A percentile compares a stretch with the other conserved stretches of the same genome.
These are phyloP conservation scores for Aspergillus homomorphus DNA, from an alignment of 495 filamentous ascomycete species.

Conservation along the genomic window DNA sequence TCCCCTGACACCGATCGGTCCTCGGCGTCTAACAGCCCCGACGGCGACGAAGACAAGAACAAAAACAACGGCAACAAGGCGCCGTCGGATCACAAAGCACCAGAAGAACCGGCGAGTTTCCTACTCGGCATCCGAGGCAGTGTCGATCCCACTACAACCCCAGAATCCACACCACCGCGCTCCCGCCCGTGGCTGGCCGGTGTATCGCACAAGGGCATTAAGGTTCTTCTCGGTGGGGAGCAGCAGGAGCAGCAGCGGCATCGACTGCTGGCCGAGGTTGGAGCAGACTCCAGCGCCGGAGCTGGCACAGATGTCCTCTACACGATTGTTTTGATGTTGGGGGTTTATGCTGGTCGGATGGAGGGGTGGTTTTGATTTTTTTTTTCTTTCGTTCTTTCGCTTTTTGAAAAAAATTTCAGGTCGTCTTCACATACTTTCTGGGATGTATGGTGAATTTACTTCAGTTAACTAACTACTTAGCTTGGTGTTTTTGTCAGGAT, in stretches of 20 bases:
- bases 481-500: not conserved
- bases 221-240: conserved; percentile 6
- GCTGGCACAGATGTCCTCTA: conserved; percentile 29
- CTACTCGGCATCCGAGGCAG: not conserved
- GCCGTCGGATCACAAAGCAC: not conserved
- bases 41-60: not conserved
- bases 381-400: not conserved
- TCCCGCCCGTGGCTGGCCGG: conserved; percentile 18
- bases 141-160: too few relatives aligned
- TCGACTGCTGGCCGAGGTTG: conserved; percentile 3
- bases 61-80: not conserved
- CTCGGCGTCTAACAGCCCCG: not conserved
- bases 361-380: conserved; percentile 33
- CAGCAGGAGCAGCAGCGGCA: not conserved
- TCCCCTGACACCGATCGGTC: not conserved
- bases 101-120: not conserved
- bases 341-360: conserved; percentile 32
- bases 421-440: too few relatives aligned
- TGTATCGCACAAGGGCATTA: conserved; percentile 16
- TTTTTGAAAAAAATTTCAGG: too few relatives aligned
- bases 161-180: not conserved
- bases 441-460: too few relatives aligned
- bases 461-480: too few relatives aligned
- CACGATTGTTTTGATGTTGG: conserved; percentile 34
- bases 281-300: conserved; percentile 12